Percentiles rank a stretch among this genome's conserved stretches.
These are phyloP conservation scores for Candida anutae DNA, from an alignment of 1,139 yeast genomes.

Conservation along the genomic window DNA sequence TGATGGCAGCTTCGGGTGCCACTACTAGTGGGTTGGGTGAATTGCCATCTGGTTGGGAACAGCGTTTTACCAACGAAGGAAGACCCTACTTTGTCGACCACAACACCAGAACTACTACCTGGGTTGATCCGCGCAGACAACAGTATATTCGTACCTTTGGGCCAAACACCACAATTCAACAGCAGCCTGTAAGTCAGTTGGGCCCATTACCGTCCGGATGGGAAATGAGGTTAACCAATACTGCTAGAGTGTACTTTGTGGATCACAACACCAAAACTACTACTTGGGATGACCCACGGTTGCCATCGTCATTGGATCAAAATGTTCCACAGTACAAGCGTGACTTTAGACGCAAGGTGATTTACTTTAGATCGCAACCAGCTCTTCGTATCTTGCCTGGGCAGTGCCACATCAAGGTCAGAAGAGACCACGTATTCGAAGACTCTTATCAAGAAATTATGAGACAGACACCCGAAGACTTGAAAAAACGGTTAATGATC, in stretches of 20 bases:
- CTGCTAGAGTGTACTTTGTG: conserved; percentile 96
- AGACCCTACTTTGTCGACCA: conserved; percentile 97
- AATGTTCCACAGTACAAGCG: conserved; percentile 99
- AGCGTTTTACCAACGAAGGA: conserved; percentile 95
- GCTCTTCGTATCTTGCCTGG: conserved; percentile 96
- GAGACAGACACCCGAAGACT: conserved; percentile 98
- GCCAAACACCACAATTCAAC: conserved; percentile 83
- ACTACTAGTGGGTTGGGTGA: conserved; percentile 96
- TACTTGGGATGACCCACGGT: conserved; percentile 99
- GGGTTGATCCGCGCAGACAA: conserved; percentile 99
- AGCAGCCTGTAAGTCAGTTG: conserved; percentile 96
- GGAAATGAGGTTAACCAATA: conserved; percentile 99
- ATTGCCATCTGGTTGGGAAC: conserved; percentile 98
- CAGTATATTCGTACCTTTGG: conserved; percentile 96
- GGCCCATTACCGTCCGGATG: conserved; percentile 98
- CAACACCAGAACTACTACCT: conserved; percentile 95
- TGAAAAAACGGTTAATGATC: conserved; percentile 95
- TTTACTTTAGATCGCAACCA: conserved; percentile 96
- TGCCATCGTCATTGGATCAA: conserved; percentile 94
- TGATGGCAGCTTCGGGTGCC: conserved; percentile 82
- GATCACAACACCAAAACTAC: conserved; percentile 98
- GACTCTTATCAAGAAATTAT: conserved; percentile 96
- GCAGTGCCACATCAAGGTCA: conserved; percentile 95
- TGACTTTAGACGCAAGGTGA: conserved; percentile 94
- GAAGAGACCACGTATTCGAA: conserved; percentile 94